Evolutionary conservation across 2,329 filamentous ascomycete species (phyloP).

Genomic region (Hypoxylon rubiginosum): DNA sequence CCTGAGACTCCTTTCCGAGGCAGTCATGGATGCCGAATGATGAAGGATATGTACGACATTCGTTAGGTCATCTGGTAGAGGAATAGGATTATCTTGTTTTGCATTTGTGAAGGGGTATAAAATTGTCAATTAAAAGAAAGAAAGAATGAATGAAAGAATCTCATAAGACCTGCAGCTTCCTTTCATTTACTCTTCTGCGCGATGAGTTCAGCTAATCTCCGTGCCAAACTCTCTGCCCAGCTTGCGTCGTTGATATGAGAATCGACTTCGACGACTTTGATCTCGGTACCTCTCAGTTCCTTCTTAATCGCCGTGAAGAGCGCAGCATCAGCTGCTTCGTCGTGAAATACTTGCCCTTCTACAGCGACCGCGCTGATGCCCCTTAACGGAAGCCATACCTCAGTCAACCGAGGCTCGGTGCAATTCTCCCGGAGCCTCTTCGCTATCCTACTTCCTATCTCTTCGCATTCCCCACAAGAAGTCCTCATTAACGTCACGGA

Average conservation of each 20-base stretch:
- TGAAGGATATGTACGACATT: not conserved
- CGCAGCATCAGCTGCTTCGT: constrained; percentile 58
- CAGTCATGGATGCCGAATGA: constrained; percentile 26
- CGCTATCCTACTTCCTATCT: constrained; percentile 69
- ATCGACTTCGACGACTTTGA: constrained; percentile 64
- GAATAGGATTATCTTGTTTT: not conserved
- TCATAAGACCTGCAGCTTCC: not conserved
- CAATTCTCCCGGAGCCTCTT: constrained; percentile 62
- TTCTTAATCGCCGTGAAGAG: constrained; percentile 66
- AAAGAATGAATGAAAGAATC: too few relatives aligned
- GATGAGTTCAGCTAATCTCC: constrained; percentile 42
- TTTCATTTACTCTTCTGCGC: constrained; percentile 8
- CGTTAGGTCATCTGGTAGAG: not conserved
- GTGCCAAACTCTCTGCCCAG: constrained; percentile 44
- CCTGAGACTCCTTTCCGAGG: constrained; percentile 26
- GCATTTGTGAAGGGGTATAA: not conserved
- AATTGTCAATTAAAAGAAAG: not conserved
- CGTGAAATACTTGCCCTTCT: constrained; percentile 66
- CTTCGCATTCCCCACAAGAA: constrained; percentile 66
- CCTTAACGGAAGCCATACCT: constrained; percentile 71
- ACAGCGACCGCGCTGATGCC: constrained; percentile 73
- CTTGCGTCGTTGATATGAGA: constrained; percentile 66
- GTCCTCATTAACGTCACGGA: constrained; percentile 76
- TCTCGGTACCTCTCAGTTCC: constrained; percentile 62
- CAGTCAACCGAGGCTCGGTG: constrained; percentile 57